phyloP scores from a whole-genome alignment of 345 rosid species.

The Eucalyptus grandis region DNA sequence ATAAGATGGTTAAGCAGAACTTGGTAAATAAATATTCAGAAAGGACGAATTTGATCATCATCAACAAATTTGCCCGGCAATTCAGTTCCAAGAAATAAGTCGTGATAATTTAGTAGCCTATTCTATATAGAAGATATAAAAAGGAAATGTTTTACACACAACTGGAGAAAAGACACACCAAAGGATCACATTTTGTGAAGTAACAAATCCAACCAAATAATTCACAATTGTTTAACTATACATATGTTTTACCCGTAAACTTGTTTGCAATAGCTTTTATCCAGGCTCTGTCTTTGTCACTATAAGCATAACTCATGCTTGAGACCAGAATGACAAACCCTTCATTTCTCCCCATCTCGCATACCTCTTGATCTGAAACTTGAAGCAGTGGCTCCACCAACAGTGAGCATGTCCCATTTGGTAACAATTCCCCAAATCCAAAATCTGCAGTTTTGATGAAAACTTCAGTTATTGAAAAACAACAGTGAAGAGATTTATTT shows the following conservation, averaged over 20 bases:
- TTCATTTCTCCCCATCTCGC: slow-evolving; percentile 11
- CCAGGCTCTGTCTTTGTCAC: slow-evolving; percentile 84
- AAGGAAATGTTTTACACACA: neutral
- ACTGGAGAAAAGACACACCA: neutral
- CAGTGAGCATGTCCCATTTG: slow-evolving; percentile 53
- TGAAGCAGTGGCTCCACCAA: slow-evolving; percentile 48
- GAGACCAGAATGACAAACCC: slow-evolving; percentile 76
- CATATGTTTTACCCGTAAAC: slow-evolving; percentile 15
- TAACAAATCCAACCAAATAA: neutral
- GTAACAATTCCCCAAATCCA: slow-evolving; percentile 46
- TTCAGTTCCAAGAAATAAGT: neutral
- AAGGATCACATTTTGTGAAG: neutral
- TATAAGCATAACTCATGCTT: slow-evolving; percentile 58
- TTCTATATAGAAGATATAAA: neutral
- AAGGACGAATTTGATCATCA: neutral
- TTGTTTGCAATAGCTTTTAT: slow-evolving; percentile 63
- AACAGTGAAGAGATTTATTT: neutral
- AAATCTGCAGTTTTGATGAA: slow-evolving; percentile 32
- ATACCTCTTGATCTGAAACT: slow-evolving; percentile 1
- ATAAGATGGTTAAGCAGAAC: neutral
- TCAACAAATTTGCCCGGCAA: neutral
- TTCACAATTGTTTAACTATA: neutral
- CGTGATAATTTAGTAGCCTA: neutral
- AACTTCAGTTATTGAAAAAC: neutral
- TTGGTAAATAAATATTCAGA: neutral